These are phyloP conservation scores for Adenanthera pavonina DNA, from an alignment of 306 rosid genomes.

Conservation along the genomic window DNA sequence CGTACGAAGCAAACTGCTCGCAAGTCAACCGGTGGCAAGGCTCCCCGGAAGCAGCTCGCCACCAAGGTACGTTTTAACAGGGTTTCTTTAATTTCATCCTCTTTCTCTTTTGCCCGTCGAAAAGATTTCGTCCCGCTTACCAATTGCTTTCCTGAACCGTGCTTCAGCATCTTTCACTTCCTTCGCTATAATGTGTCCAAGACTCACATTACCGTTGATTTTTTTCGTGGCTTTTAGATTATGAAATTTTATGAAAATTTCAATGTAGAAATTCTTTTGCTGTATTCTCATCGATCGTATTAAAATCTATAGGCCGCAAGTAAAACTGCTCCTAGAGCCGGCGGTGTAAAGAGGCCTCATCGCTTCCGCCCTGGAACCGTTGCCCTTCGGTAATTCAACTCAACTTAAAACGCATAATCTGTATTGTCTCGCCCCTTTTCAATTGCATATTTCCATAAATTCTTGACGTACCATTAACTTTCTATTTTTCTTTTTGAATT, in stretches of 20 bases:
- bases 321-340: not conserved
- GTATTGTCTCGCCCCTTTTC: too few relatives aligned
- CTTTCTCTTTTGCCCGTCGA: not conserved
- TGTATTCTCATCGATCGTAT: not conserved
- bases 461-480: too few relatives aligned
- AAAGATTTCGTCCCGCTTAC: not conserved
- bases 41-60: not conserved
- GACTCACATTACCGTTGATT: not conserved
- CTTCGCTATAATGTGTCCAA: not conserved
- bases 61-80: not conserved
- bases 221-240: too few relatives aligned
- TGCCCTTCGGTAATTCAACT: not conserved
- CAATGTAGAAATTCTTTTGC: not conserved
- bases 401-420: too few relatives aligned
- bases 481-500: not conserved
- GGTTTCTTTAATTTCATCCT: not conserved
- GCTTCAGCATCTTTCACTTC: not conserved
- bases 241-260: not conserved
- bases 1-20: not conserved
- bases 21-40: slow-evolving; percentile 2
- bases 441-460: not conserved
- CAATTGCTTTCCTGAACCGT: not conserved
- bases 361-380: not conserved
- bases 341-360: not conserved
- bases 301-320: not conserved